Conservation (phyloP, 768 basidiomycete species). For the Calocera viscosa region DNA sequence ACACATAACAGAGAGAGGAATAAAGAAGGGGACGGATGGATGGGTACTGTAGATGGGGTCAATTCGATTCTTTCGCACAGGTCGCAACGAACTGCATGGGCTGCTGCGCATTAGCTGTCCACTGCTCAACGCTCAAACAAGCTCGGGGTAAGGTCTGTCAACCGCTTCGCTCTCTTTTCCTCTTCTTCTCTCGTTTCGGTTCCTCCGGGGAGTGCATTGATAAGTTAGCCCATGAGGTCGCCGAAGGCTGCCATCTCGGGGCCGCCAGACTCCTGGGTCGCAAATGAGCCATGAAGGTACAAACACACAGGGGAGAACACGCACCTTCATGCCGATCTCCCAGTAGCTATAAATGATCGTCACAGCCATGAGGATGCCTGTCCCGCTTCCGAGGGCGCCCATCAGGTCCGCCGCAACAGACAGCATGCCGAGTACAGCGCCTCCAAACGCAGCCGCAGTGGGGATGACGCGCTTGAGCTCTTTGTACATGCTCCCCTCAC, state of each 20-base stretch:
- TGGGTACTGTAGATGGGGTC: neutral
- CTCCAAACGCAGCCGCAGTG: constrained; percentile 92
- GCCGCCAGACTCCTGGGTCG: constrained; percentile 53
- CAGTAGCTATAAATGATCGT: constrained; percentile 97
- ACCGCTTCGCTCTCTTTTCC: neutral
- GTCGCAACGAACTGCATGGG: neutral
- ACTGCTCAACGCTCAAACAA: neutral
- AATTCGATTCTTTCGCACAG: neutral
- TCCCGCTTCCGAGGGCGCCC: constrained; percentile 92
- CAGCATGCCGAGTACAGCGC: constrained; percentile 86
- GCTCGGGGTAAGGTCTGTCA: neutral
- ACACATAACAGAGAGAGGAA: neutral
- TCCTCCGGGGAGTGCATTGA: neutral
- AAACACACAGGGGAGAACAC: neutral
- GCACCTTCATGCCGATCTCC: constrained; percentile 79
- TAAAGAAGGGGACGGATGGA: neutral
- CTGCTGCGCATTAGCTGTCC: neutral
- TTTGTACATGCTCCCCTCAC: constrained; percentile 98
- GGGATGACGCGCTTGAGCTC: constrained; percentile 97
- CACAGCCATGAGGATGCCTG: constrained; percentile 93
- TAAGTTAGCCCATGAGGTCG: constrained; percentile 40
- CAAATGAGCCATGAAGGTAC: neutral
- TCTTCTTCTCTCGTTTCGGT: neutral
- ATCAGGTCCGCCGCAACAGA: constrained; percentile 87
- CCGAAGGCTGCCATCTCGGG: constrained; percentile 72